These are phyloP conservation scores for Aegle marmelos DNA, from an alignment of 345 rosid species.

Conservation along the genomic window DNA sequence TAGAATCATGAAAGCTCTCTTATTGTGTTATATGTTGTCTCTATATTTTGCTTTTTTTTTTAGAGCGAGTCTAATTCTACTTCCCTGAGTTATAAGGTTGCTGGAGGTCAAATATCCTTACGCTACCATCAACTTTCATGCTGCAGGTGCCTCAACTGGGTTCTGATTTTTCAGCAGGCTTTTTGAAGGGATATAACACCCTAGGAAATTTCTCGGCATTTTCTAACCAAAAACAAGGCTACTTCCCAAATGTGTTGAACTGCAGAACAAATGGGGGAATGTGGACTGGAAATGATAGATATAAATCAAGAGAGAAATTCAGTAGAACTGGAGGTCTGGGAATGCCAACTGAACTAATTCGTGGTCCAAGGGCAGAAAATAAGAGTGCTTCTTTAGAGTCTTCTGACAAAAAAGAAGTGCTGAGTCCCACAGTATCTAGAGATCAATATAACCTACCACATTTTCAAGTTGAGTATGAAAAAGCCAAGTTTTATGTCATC, in stretches of 20 bases:
- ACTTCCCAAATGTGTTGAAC: conserved; percentile 25
- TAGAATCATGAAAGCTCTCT: not conserved
- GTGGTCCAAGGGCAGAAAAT: conserved; percentile 62
- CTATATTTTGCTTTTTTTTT: not conserved
- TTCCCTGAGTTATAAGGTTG: not conserved
- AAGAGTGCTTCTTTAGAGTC: conserved; percentile 40
- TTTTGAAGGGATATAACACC: conserved; percentile 37
- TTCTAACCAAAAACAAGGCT: conserved; percentile 40
- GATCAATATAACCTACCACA: conserved; percentile 57
- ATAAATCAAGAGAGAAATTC: conserved; percentile 28
- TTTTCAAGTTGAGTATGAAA: conserved; percentile 46
- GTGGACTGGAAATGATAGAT: conserved; percentile 46
- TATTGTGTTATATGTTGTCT: not conserved
- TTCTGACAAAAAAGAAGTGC: conserved; percentile 36
- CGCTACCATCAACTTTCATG: not conserved
- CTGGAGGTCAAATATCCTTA: no score
- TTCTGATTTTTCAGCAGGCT: conserved; percentile 35
- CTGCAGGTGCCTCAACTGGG: conserved; percentile 34
- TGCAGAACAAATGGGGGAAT: conserved; percentile 37
- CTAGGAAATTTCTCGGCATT: conserved; percentile 35
- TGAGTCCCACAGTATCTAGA: conserved; percentile 25
- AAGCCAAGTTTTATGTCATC: conserved; percentile 65
- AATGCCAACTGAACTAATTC: conserved; percentile 44
- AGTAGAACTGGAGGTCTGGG: conserved; percentile 39
- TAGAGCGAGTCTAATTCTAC: not conserved